These are phyloP conservation scores for Cynara cardunculus DNA, from an alignment of 129 eudicot species.

Conservation along the genomic window DNA sequence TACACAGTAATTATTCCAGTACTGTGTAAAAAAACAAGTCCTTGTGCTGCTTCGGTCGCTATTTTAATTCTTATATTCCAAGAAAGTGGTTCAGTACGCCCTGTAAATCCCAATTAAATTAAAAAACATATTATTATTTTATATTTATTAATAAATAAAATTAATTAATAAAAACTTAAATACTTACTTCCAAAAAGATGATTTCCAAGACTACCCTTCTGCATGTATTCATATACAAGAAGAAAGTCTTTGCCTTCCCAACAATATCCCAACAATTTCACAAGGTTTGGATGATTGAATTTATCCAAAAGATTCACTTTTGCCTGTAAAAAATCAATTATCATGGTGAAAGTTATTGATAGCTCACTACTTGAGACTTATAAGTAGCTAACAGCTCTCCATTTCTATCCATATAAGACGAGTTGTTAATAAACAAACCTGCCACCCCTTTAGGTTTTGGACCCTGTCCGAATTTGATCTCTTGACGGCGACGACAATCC, in stretches of 20 bases:
- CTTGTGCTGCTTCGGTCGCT: neutral
- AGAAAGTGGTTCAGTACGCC: neutral
- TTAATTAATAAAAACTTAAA: neutral
- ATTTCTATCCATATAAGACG: no score
- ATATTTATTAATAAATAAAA: neutral
- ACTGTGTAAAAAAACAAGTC: conserved; percentile 1
- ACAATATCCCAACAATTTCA: conserved; percentile 69
- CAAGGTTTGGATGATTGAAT: conserved; percentile 72
- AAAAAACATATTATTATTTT: neutral
- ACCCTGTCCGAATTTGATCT: conserved; percentile 57
- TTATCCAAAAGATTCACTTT: conserved; percentile 65
- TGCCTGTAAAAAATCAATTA: conserved; percentile 38
- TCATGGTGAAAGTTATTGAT: neutral
- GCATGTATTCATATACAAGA: conserved; percentile 69
- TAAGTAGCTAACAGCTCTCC: no score
- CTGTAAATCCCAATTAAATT: neutral
- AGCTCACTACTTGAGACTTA: no score
- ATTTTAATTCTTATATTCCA: conserved; percentile 10
- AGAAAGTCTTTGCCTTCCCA: conserved; percentile 57
- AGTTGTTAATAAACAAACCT: no score
- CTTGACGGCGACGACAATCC: conserved; percentile 76
- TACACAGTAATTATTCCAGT: conserved; percentile 42
- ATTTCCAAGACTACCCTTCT: conserved; percentile 62
- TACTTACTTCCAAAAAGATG: conserved; percentile 70
- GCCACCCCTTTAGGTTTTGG: conserved; percentile 85